Percentiles rank a stretch among this genome's conserved stretches.
Evolutionary conservation across 208 protist genomes (phyloP).

Genomic region (Trypanosoma theileri): DNA sequence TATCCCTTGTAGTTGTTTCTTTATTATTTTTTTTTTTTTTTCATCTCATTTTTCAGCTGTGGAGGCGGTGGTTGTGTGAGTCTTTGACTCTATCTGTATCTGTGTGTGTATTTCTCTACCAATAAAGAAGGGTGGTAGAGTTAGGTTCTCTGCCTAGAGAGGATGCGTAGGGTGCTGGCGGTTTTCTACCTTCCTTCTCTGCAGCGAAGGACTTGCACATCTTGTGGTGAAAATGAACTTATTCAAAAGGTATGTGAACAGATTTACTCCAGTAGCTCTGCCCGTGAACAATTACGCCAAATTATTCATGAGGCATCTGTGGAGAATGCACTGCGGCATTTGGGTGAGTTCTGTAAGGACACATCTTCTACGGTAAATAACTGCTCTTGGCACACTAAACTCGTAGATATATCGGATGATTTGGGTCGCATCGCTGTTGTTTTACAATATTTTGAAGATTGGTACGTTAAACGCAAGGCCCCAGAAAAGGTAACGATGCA

Average conservation of each 20-base stretch:
- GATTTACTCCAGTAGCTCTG: slow-evolving; percentile 52
- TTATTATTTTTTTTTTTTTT: slow-evolving; percentile 13
- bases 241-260: slow-evolving; percentile 40
- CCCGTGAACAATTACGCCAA: slow-evolving; percentile 47
- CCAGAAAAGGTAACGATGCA: slow-evolving; percentile 61
- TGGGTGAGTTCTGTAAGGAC: slow-evolving; percentile 54
- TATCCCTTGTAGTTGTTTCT: background rate
- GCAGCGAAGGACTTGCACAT: slow-evolving; percentile 10
- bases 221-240: background rate
- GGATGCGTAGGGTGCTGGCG: slow-evolving; percentile 4
- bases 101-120: too few relatives aligned
- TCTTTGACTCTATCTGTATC: too few relatives aligned
- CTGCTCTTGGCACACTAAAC: slow-evolving; percentile 27
- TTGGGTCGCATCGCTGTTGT: slow-evolving; percentile 33
- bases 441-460: slow-evolving; percentile 47
- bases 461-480: slow-evolving; percentile 62
- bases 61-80: too few relatives aligned
- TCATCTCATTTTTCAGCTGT: background rate
- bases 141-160: background rate
- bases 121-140: background rate
- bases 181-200: background rate
- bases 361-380: slow-evolving; percentile 27
- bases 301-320: slow-evolving; percentile 67
- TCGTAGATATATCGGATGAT: slow-evolving; percentile 22
- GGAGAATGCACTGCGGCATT: slow-evolving; percentile 51